Evolutionary conservation across 306 rosid genomes (phyloP).

Genomic region (Cucurbita maxima): DNA sequence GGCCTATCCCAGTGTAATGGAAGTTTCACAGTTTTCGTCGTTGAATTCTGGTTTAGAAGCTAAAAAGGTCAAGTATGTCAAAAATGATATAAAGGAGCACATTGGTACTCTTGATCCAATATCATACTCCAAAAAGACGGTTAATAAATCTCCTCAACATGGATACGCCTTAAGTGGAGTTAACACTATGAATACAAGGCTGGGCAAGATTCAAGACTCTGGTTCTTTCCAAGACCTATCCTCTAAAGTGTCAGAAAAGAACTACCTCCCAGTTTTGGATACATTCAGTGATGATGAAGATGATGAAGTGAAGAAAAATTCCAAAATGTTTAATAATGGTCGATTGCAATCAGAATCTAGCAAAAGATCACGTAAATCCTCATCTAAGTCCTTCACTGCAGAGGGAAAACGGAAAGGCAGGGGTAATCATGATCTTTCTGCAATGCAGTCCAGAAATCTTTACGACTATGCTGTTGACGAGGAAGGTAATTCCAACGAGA

Average conservation of each 20-base stretch:
- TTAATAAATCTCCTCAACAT: constrained; percentile 30
- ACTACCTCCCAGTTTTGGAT: constrained; percentile 26
- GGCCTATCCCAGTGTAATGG: constrained; percentile 44
- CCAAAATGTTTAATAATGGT: constrained; percentile 39
- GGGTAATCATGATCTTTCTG: constrained; percentile 27
- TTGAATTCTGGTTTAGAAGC: constrained; percentile 44
- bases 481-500: constrained; percentile 39
- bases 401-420: constrained; percentile 47
- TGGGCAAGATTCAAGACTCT: constrained; percentile 26
- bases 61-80: constrained; percentile 35
- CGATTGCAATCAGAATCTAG: constrained; percentile 29
- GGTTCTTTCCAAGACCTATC: constrained; percentile 29
- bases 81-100: constrained; percentile 36
- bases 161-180: constrained; percentile 30
- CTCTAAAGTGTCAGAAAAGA: constrained; percentile 34
- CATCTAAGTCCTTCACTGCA: constrained; percentile 22
- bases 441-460: constrained; percentile 20
- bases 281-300: constrained; percentile 31
- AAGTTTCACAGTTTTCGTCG: constrained; percentile 37
- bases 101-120: constrained; percentile 18
- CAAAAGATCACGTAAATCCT: constrained; percentile 31
- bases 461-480: constrained; percentile 36
- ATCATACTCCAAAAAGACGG: constrained; percentile 26
- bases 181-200: constrained; percentile 47
- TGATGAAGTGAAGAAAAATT: constrained; percentile 22